Evolutionary conservation across 257 asterid genomes (phyloP).

Genomic region (Solanum virginianum): DNA sequence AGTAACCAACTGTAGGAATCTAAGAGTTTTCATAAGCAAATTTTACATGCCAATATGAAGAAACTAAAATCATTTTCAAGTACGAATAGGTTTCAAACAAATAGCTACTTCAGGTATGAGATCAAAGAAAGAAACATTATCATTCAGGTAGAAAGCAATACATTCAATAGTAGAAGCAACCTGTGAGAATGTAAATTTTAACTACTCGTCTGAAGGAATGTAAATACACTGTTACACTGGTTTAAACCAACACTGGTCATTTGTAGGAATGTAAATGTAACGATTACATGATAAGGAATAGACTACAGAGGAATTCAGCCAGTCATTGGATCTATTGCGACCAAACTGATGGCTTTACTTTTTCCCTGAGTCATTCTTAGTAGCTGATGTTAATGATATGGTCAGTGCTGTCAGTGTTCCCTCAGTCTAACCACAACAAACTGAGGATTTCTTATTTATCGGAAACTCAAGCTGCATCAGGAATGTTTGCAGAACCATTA

Average conservation of each 20-base stretch:
- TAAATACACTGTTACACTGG: not conserved
- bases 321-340: not conserved
- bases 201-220: not conserved
- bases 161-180: not conserved
- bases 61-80: not conserved
- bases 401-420: not conserved
- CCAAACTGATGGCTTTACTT: not conserved
- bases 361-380: not conserved
- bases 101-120: not conserved
- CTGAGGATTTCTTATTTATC: not conserved
- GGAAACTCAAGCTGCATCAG: constrained; percentile 11
- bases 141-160: not conserved
- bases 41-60: not conserved
- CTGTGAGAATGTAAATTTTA: not conserved
- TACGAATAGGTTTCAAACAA: not conserved
- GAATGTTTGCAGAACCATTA: not conserved
- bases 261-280: not conserved
- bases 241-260: not conserved
- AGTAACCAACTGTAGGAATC: not conserved
- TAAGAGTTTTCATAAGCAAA: not conserved
- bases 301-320: not conserved
- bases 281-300: not conserved
- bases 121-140: not conserved
- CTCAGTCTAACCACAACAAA: not conserved
- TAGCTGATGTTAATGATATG: not conserved